Evolutionary conservation across 352 stramenopile species (phyloP).

Genomic region (Peronosclerospora sorghi): DNA sequence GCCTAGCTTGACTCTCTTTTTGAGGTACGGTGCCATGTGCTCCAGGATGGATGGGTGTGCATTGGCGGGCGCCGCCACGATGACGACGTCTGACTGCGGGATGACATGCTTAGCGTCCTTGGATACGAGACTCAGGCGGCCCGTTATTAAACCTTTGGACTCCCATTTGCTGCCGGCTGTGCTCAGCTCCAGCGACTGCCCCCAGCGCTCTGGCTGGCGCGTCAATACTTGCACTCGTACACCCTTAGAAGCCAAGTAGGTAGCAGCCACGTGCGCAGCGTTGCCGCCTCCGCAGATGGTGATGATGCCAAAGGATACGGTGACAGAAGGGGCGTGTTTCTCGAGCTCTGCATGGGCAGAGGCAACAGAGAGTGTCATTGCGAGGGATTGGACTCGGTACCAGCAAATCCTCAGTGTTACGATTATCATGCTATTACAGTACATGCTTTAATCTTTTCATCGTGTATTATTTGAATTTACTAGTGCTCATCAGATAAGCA

Average conservation of each 20-base stretch:
- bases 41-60: conserved; percentile 77
- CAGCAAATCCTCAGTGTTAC: not conserved
- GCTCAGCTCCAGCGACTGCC: conserved; percentile 62
- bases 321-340: conserved; percentile 29
- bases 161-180: conserved; percentile 83
- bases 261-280: conserved; percentile 82
- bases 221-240: conserved; percentile 75
- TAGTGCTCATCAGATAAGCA: conserved; percentile 1
- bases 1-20: conserved; percentile 75
- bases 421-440: not conserved
- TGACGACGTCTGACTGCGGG: conserved; percentile 80
- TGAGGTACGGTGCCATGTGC: conserved; percentile 71
- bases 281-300: conserved; percentile 89
- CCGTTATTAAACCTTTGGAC: conserved; percentile 58
- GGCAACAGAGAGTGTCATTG: conserved; percentile 72
- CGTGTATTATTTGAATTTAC: conserved; percentile 1
- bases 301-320: conserved; percentile 41
- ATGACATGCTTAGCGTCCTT: conserved; percentile 80
- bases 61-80: conserved; percentile 85
- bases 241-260: conserved; percentile 81
- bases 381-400: not conserved
- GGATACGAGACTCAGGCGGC: conserved; percentile 60
- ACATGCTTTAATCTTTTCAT: not conserved
- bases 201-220: conserved; percentile 73
- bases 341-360: conserved; percentile 54